A percentile compares a stretch with the other conserved stretches of the same genome.
phyloP scores from a whole-genome alignment of 768 basidiomycete species.

The Daedaleopsis nitida region DNA sequence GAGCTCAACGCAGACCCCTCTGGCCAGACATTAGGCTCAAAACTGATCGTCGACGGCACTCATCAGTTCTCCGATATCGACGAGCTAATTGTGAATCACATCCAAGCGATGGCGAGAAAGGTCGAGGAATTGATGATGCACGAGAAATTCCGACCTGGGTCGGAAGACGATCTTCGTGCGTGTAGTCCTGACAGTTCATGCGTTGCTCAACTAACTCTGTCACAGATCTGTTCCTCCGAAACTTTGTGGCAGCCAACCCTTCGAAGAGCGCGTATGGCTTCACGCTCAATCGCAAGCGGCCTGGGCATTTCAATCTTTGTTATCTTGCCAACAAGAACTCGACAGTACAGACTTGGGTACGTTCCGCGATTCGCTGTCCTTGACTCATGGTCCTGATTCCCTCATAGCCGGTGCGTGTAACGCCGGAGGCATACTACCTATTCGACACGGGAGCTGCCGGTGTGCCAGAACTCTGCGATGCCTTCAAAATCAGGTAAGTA shows the following conservation, averaged over 20 bases:
- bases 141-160: constrained; percentile 90
- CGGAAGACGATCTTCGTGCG: constrained; percentile 90
- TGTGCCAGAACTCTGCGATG: constrained; percentile 92
- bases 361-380: constrained; percentile 24
- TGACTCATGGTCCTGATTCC: background rate
- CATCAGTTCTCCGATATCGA: constrained; percentile 93
- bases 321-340: constrained; percentile 94
- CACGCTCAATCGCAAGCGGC: constrained; percentile 82
- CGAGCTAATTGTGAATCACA: constrained; percentile 95
- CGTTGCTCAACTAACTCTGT: background rate
- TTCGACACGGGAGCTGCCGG: constrained; percentile 90
- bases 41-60: constrained; percentile 71
- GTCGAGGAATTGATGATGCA: constrained; percentile 94
- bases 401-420: constrained; percentile 77
- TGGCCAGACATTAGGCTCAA: constrained; percentile 61
- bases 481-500: constrained; percentile 85
- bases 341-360: constrained; percentile 88
- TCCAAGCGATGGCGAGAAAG: constrained; percentile 90
- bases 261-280: constrained; percentile 96
- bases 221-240: constrained; percentile 83
- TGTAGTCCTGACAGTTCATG: constrained; percentile 17
- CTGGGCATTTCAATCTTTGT: constrained; percentile 91
- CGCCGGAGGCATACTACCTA: constrained; percentile 86
- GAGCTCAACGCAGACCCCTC: constrained; percentile 78
- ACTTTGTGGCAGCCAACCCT: constrained; percentile 90